A percentile compares a stretch with the other conserved stretches of the same genome.
Evolutionary conservation across 768 basidiomycete genomes (phyloP).

Genomic region (Tricholoma matsutake): DNA sequence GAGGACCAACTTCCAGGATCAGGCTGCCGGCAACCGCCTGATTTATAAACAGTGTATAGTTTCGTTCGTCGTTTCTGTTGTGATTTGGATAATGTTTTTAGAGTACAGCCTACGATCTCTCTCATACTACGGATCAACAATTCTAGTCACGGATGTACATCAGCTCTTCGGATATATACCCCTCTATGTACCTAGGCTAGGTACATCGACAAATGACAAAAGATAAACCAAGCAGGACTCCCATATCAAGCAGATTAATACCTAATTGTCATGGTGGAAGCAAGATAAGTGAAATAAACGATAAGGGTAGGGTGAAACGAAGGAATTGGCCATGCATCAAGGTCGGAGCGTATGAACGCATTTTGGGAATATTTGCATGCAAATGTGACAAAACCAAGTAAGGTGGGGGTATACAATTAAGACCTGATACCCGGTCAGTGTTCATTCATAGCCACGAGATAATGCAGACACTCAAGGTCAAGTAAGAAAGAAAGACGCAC

Average conservation of each 20-base stretch:
- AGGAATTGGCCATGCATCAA: not conserved
- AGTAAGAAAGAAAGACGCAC: constrained; percentile 53
- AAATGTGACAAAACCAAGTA: not conserved
- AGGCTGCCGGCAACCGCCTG: constrained; percentile 5
- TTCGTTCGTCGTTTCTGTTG: not conserved
- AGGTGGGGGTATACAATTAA: constrained; percentile 39
- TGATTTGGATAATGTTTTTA: not conserved
- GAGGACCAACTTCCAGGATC: not conserved
- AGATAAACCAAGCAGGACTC: not conserved
- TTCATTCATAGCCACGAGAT: constrained; percentile 30
- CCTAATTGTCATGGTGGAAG: not conserved
- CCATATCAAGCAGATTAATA: not conserved
- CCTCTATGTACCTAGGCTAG: too few species aligned
- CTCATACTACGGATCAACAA: not conserved
- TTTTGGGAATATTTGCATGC: not conserved
- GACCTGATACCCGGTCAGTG: constrained; percentile 77
- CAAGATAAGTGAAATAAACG: not conserved
- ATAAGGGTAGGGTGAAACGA: not conserved
- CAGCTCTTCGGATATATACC: not conserved
- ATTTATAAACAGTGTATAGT: not conserved
- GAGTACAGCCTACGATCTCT: not conserved
- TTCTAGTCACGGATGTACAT: not conserved
- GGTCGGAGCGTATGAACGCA: not conserved
- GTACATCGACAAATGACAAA: not conserved
- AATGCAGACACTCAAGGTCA: constrained; percentile 11